Base-by-base conservation (phyloP, 164 flowering plant genomes). In the Santalum album region DNA sequence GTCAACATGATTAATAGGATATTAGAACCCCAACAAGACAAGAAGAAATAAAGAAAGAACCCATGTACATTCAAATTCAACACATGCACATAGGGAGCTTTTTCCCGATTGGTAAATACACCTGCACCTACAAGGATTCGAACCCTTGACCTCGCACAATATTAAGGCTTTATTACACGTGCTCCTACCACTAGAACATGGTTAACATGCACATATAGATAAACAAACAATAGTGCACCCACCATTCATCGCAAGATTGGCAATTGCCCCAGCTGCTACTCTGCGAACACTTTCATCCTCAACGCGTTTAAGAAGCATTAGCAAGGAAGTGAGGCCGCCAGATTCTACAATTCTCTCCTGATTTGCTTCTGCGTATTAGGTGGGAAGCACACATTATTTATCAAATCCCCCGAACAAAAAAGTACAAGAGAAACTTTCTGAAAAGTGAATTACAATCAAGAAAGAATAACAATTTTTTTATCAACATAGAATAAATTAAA, bases 211-310 rank as follows among this genome's bases (percentile, higher is more conserved):
- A 44, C 12, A 24, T 18, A 22, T 21, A n/a, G 21, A 20, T 44
- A 25, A 38, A 16, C 40, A 12, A 24, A 42, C 10, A 23, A 48
- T 15, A 29, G 12, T 26, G 1, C n/a, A n/a, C n/a, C n/a, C 9
- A 59, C 32, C 25, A 45, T 46, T 46, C 40, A 26, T 18, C 9
- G 40, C 63, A 52, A 25, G 56, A 52, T 51, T 49, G 22, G 75
- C 71, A 64, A 85, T 68, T 46, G 92, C 92, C 50, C 88, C 88
- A 10, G 88, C 88, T 59, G 88, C 86, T 23, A 82, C 79, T 61
- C 86, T 79, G 18, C 83, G 76, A 35, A 82, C 69, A 34, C 78
- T 80, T 71, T 82, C 92, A 72, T 82, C 92, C 65, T 80, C 84
- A 36, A 50, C 73, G 55, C 63, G 72, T 65, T 86, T 75, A 29